Base-by-base conservation (phyloP, 176 grass and related monocot genomes). In the Hordeum marinum region DNA sequence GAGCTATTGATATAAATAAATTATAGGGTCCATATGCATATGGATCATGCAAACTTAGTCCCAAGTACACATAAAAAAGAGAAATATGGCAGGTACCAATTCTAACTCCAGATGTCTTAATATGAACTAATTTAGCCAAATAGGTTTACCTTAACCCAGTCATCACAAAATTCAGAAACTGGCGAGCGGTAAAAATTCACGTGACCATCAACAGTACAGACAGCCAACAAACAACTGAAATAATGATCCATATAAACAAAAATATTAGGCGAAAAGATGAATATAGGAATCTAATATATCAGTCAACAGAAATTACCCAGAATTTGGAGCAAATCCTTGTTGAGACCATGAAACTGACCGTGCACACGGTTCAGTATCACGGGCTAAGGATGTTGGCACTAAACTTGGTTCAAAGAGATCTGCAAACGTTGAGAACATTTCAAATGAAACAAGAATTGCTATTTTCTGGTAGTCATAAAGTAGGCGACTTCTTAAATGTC, bases 261-360 rank as follows among this genome's bases (percentile, higher is more conserved):
- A 45, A 31, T n/a, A 15, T 17, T 37, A 78, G 9, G 75, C 3
- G 41, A 74, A 1, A 59, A 67, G 27, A 76, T 67, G 18, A 63
- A 72, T 24, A 11, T 13, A 85, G 18, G 25, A 86, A 45, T 39
- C 25, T 50, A 80, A 64, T 18, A 72, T 61, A 37, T 27, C 24
- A 50, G 9, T 20, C 74, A 54, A 72, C 78, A 23, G 62, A 58
- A 59, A 34, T 17, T 91, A 97, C 92, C 95, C 87, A 21, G 78
- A 92, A 79, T 89, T 93, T 82, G 95, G 83, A 45, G 95, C 84
- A 94, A 94, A 95, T 55, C 95, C 95, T 87, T 86, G 84, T 34
- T 89, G 75, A 72, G 95, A 98, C 95, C 95, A 98, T 72, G 92
- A 91, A 83, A 98, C 88, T 18, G 95, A 98, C 46, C 85, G 90